Evolutionary conservation across 2,329 filamentous ascomycete genomes (phyloP).

Genomic region (Sporothrix pseudoabietina): DNA sequence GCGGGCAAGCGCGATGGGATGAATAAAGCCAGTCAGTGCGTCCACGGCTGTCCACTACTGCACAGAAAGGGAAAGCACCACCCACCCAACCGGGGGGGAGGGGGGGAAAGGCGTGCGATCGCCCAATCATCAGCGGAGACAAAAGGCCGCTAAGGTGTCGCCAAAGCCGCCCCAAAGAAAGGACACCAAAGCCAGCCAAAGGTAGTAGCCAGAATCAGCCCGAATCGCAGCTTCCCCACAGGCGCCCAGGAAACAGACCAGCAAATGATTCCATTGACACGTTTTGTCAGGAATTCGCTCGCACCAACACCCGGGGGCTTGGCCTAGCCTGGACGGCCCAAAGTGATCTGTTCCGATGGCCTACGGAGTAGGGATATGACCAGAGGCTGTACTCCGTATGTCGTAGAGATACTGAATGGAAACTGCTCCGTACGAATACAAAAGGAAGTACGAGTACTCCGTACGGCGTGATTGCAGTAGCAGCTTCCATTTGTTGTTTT

Average conservation of each 20-base stretch:
- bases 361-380: background rate
- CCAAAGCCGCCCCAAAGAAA: slow-evolving; percentile 11
- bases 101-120: background rate
- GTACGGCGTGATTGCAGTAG: background rate
- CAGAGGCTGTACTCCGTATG: background rate
- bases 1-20: slow-evolving; percentile 8
- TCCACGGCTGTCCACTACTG: background rate
- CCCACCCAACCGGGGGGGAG: slow-evolving; percentile 9
- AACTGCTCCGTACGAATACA: background rate
- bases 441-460: background rate
- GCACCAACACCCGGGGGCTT: background rate
- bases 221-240: slow-evolving; percentile 11
- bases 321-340: background rate
- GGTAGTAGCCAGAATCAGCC: slow-evolving; percentile 6
- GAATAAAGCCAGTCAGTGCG: slow-evolving; percentile 23
- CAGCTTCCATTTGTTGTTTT: background rate
- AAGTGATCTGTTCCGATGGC: background rate
- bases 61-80: slow-evolving; percentile 5
- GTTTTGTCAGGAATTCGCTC: background rate
- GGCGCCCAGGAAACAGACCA: background rate
- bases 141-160: slow-evolving; percentile 6
- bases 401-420: background rate
- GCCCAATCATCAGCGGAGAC: slow-evolving; percentile 15
- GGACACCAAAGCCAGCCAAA: slow-evolving; percentile 2
- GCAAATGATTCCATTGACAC: background rate